These are phyloP conservation scores for Vinca minor DNA, from an alignment of 257 asterid species.

Conservation along the genomic window DNA sequence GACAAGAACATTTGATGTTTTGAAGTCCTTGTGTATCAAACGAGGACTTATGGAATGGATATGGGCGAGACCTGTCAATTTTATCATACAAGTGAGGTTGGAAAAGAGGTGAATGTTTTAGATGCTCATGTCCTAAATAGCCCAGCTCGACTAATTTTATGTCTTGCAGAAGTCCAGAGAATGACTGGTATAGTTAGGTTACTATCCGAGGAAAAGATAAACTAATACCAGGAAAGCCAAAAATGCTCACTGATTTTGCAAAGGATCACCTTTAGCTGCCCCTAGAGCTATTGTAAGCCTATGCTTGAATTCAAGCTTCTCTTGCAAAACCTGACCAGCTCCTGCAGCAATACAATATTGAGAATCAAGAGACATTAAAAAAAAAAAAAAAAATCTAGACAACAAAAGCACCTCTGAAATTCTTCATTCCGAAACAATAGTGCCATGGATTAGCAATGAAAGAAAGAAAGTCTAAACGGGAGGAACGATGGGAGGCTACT, in stretches of 20 bases:
- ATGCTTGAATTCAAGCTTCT: slow-evolving; percentile 92
- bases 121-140: neutral
- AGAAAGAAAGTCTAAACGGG: neutral
- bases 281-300: slow-evolving; percentile 92
- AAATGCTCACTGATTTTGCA: slow-evolving; percentile 96
- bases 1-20: slow-evolving; percentile 83
- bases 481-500: neutral
- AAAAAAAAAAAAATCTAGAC: too few species aligned
- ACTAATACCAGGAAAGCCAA: slow-evolving; percentile 71
- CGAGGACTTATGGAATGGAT: slow-evolving; percentile 87
- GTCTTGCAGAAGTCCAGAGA: slow-evolving; percentile 18
- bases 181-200: slow-evolving; percentile 19
- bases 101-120: slow-evolving; percentile 13
- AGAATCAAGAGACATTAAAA: slow-evolving; percentile 11
- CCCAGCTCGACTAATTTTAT: slow-evolving; percentile 5
- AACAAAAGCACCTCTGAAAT: neutral
- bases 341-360: slow-evolving; percentile 38
- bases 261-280: slow-evolving; percentile 98
- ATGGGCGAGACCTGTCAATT: slow-evolving; percentile 60
- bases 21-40: slow-evolving; percentile 82
- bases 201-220: slow-evolving; percentile 32
- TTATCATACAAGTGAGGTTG: slow-evolving; percentile 18
- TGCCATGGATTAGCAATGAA: too few species aligned
- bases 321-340: slow-evolving; percentile 69
- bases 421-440: neutral